Evolutionary conservation across 2,329 filamentous ascomycete species (phyloP).

Genomic region (Monosporascus sp.): DNA sequence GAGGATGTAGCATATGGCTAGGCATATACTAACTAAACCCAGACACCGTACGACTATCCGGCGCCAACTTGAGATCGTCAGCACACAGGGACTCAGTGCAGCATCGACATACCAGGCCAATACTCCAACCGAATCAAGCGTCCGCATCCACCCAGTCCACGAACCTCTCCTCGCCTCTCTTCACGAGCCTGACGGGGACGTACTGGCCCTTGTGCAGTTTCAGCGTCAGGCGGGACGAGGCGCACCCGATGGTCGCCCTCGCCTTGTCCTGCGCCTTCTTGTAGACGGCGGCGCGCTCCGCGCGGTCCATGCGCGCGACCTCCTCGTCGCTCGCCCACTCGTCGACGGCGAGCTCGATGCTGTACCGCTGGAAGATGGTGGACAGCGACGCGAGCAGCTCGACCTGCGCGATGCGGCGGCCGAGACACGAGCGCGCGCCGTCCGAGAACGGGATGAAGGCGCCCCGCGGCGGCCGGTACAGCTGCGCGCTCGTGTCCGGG

Average conservation of each 20-base stretch:
- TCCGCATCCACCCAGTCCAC: constrained; percentile 27
- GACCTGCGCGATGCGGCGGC: constrained; percentile 54
- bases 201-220: constrained; percentile 57
- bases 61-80: background rate
- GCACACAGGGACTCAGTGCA: background rate
- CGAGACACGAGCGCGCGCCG: constrained; percentile 52
- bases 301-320: constrained; percentile 43
- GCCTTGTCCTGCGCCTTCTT: constrained; percentile 53
- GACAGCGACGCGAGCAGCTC: constrained; percentile 52
- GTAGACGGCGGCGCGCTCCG: constrained; percentile 51
- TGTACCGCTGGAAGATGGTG: constrained; percentile 53
- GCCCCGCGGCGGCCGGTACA: constrained; percentile 56
- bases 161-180: constrained; percentile 66
- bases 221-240: constrained; percentile 63
- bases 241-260: constrained; percentile 45
- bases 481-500: constrained; percentile 55
- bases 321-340: constrained; percentile 51
- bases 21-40: no score
- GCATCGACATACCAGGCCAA: background rate
- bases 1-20: no score
- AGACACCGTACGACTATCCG: no score
- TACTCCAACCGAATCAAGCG: background rate
- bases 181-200: constrained; percentile 64
- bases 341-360: constrained; percentile 65
- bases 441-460: constrained; percentile 55